Evolutionary conservation across 2,329 filamentous ascomycete genomes (phyloP).

Genomic region (Fusarium duplospermum): DNA sequence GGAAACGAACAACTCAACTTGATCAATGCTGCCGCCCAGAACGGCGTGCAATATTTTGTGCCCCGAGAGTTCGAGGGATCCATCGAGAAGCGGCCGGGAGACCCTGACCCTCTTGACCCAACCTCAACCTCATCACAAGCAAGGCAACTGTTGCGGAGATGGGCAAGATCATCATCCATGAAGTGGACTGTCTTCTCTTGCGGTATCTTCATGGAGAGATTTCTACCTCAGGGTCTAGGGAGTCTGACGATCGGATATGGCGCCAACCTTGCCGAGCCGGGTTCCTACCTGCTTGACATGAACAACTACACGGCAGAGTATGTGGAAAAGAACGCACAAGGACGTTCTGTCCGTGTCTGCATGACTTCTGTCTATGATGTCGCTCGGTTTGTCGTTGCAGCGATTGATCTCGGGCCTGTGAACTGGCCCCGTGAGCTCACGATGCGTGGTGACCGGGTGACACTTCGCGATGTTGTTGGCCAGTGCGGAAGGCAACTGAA

Average conservation of each 20-base stretch:
- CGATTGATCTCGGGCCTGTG: slow-evolving; percentile 69
- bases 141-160: slow-evolving; percentile 66
- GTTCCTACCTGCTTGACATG: slow-evolving; percentile 75
- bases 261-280: slow-evolving; percentile 66
- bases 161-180: slow-evolving; percentile 62
- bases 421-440: slow-evolving; percentile 77
- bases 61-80: slow-evolving; percentile 81
- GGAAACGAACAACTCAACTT: slow-evolving; percentile 75
- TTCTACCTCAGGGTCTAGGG: slow-evolving; percentile 74
- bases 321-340: slow-evolving; percentile 64
- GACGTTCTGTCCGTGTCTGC: slow-evolving; percentile 66
- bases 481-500: slow-evolving; percentile 62
- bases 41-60: slow-evolving; percentile 75
- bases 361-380: slow-evolving; percentile 78
- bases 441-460: slow-evolving; percentile 75
- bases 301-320: slow-evolving; percentile 68
- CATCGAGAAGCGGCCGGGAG: slow-evolving; percentile 62
- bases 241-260: slow-evolving; percentile 68
- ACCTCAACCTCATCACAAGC: slow-evolving; percentile 63
- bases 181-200: slow-evolving; percentile 78
- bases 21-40: slow-evolving; percentile 76
- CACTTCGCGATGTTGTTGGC: slow-evolving; percentile 68
- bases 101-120: slow-evolving; percentile 70
- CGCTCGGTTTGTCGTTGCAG: slow-evolving; percentile 76
- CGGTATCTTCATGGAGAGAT: slow-evolving; percentile 81